phyloP scores from a whole-genome alignment of 2,329 filamentous ascomycete genomes.

The Colletotrichum sp. region DNA sequence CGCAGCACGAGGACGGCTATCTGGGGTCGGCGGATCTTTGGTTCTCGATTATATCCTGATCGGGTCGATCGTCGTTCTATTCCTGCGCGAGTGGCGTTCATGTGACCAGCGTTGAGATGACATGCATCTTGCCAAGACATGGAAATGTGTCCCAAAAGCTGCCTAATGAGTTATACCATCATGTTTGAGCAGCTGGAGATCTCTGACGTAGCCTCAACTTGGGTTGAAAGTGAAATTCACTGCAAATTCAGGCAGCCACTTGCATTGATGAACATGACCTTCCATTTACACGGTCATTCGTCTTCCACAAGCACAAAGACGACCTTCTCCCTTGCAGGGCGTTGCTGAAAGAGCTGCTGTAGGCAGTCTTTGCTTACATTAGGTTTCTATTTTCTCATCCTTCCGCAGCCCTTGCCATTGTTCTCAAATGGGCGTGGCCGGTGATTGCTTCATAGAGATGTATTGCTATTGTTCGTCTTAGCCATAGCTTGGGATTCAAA shows the following conservation, averaged over 20 bases:
- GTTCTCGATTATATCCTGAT: neutral
- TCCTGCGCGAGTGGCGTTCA: neutral
- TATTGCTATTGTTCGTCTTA: neutral
- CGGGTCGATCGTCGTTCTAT: neutral
- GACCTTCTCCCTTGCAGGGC: neutral
- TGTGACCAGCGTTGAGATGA: neutral
- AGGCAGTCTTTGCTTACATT: neutral
- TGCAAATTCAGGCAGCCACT: neutral
- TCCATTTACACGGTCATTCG: neutral
- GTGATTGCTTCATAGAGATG: neutral
- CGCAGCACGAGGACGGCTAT: neutral
- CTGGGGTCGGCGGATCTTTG: neutral
- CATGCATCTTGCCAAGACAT: neutral
- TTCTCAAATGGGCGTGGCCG: neutral
- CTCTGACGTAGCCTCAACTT: neutral
- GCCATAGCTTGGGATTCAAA: neutral
- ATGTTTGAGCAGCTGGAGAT: neutral
- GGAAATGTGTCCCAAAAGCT: neutral
- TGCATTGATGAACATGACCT: neutral
- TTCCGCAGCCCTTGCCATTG: neutral
- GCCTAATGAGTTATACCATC: neutral
- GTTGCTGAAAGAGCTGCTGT: neutral
- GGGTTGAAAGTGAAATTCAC: neutral
- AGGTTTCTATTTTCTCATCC: neutral
- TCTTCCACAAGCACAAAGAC: neutral